Base-by-base conservation (phyloP, 768 basidiomycete genomes). In the Sporobolomyces phaffii region DNA sequence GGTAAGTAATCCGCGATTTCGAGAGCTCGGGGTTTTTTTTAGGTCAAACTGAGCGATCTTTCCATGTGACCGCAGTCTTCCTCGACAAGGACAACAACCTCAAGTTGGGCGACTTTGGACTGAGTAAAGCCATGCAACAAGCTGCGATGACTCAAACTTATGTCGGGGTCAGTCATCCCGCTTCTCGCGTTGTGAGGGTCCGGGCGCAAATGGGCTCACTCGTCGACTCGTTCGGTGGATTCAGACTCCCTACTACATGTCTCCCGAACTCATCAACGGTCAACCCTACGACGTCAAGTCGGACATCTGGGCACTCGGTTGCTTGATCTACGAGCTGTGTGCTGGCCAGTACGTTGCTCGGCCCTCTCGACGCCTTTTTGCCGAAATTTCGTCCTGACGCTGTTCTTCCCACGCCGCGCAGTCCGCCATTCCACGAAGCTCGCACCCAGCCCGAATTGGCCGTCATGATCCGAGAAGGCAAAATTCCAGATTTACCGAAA, bases 211-310 rank as follows among this genome's bases (percentile, higher is more conserved):
- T 44, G 43, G 22, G 29, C 33, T 20, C 18, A 20, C 7, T 36
- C 50, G 5, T 51, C 20, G 50, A 3, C 31, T 34, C 20, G 20
- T 31, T 20, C 10, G 7, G 10, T 45, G 7, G 2, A 24, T 20
- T n/a, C 73, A 97, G 92, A 99, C 96, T 5, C 96, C 96, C 5
- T 93, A 98, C 77, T 98, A 99, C 80, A 98, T 99, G 96, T 96
- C 92, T 1, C 96, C 96, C 0, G 94, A 99, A 77, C 83, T 98
- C 38, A 91, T 97, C 84, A 90, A 90, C 80, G 94, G 98, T 76
- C 92, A 90, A 76, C 85, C 90, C 5, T 99, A 99, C 78, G 96
- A 97, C 79, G 88, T 90, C 10, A 99, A 98, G 79, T 91, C 90
- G 0, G 96, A 99, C 75, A 97, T 99, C 52, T 99, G 96, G 96